Evolutionary conservation across 108 stramenopile species (phyloP), one percentile per base, ranked within the genome.

Genomic region (Chaetoceros muelleri): DNA sequence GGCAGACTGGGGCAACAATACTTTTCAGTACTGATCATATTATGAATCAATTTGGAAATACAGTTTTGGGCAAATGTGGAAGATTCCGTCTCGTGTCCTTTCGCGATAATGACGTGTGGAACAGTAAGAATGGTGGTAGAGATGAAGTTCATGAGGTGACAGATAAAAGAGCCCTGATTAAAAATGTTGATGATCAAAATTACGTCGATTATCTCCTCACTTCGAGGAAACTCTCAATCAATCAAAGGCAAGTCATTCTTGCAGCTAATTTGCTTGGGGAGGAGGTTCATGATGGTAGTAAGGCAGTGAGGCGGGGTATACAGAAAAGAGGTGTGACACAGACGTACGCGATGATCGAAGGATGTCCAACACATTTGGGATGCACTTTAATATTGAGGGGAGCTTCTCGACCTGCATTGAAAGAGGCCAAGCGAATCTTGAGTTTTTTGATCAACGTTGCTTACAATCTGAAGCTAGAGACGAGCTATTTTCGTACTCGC

Each of bases 381-480:
- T 94, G 93, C 53, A 95, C 96, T 1, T 71, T 95, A 27, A 79
- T 94, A 16, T 54, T 97, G 26, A 71, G 96, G 2, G 96, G 96
- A n/a, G 87, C 83, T 46, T 78, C 64, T 40, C 65, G 73, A 17
- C 64, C 60, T 29, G 80, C 87, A 7, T 65, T 97, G 55, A 93
- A 90, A 60, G 82, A 90, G 51, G 84, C 94, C 44, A 97, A 97
- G 61, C 31, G 66, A 30, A 89, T 95, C 16, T 66, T 94, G 46
- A 74, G 77, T 20, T 91, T 96, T 48, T 58, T 90, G 57, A 73
- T 98, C 25, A 77, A 75, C 52, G 77, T 78, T 18, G 92, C 94
- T 1, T 98, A 98, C 81, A 94, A 94, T 57, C 75, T 98, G 63
- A 83, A 86, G 52, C 80, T 98, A 18, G 97, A 98, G 71, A 85